Evolutionary conservation across 202 grass and related monocot genomes (phyloP).

Genomic region (Brachypodium distachyon): DNA sequence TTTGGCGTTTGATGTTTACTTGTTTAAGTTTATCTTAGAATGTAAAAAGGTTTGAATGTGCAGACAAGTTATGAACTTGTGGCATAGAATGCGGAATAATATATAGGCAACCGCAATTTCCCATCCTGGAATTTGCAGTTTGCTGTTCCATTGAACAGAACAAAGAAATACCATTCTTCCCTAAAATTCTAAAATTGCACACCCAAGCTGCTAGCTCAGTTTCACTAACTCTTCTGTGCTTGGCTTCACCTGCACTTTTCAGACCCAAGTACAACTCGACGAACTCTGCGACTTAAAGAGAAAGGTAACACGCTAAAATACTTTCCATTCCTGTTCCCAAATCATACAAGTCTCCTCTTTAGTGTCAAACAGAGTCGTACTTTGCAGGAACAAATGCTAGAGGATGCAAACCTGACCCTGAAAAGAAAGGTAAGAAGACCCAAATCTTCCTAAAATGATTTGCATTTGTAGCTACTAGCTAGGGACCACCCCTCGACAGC

Average conservation of each 20-base stretch:
- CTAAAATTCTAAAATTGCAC: not conserved
- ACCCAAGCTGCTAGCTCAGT: not conserved
- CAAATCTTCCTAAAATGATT: not conserved
- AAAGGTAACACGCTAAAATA: constrained; percentile 38
- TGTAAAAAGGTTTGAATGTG: not conserved
- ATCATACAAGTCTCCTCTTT: not conserved
- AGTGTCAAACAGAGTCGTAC: not conserved
- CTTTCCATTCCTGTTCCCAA: not conserved
- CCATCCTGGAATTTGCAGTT: not conserved
- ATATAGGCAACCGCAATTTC: not conserved
- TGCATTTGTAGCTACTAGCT: not conserved
- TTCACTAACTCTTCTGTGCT: not conserved
- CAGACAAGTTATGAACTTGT: not conserved
- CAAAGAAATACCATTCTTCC: not conserved
- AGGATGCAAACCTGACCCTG: constrained; percentile 59
- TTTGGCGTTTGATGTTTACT: not conserved
- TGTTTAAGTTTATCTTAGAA: not conserved
- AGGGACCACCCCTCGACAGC: constrained; percentile 2
- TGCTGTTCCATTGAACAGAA: not conserved
- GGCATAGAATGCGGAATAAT: not conserved
- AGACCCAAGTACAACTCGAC: constrained; percentile 62
- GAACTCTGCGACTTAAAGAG: constrained; percentile 56
- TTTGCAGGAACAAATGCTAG: constrained; percentile 53
- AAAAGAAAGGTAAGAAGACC: constrained; percentile 64
- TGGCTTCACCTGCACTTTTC: constrained; percentile 22